Evolutionary conservation across 1,139 yeast genomes (phyloP), one percentile per base, ranked within the genome.

Genomic region (Suhomyces atakaporum): DNA sequence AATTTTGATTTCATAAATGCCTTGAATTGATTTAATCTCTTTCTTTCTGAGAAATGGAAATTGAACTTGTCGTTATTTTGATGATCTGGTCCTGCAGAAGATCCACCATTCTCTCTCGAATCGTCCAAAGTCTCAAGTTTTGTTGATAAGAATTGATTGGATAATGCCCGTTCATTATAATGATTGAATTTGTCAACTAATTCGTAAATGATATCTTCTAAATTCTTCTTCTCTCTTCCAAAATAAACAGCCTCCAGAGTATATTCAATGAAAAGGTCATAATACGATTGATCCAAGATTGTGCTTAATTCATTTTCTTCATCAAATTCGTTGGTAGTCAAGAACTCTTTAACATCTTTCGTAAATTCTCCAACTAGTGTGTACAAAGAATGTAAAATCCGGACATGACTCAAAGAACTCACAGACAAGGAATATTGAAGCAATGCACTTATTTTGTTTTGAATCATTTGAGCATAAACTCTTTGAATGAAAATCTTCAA

Each of bases 401-500:
- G 74, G 6, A 89, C 80, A 56, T 85, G 90, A 0, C 96, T 89
- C 39, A 92, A 63, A 2, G 79, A 69, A 16, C 88, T 78, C 7
- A 77, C 68, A 1, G 83, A 72, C 38, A 79, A 75, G 0, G 96
- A 84, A 39, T 75, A 75, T 38, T 74, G 79, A 29, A 90, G 63
- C 28, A 85, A 65, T 2, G 77, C 65, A 42, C 81, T 81, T 13
- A 88, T 72, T 47, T 84, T 79, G 20, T 80, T 78, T 47, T 82
- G 87, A 25, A 90, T 65, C 49, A 80, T 75, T 53, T 86, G 95
- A 0, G 86, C 92, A 60, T 83, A 87, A 7, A 86, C 72, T 50
- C 95, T 75, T 54, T 85, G 88, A 25, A 87, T 66, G 50, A 90
- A 83, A 7, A 84, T 75, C 35, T 77, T 73, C 38, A 88, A 60